Percentiles rank a stretch among this genome's conserved stretches.
phyloP scores from a whole-genome alignment of 139 green algal genomes.

The Cymbomonas tetramitiformis region DNA sequence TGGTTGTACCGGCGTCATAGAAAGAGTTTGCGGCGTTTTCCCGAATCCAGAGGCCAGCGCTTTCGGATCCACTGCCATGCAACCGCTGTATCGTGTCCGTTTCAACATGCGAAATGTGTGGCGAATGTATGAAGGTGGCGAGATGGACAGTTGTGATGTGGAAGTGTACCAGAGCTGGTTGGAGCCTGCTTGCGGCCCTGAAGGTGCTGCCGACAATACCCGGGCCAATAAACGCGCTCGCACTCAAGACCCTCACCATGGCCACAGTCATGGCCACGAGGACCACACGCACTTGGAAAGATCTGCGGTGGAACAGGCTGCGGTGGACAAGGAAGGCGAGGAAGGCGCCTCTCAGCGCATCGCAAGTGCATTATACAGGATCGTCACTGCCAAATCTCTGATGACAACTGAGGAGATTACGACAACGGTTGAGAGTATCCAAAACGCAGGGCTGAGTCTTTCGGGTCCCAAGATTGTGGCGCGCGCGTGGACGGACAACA shows the following conservation, averaged over 20 bases:
- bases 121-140: background rate
- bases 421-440: background rate
- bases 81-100: background rate
- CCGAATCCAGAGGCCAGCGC: no score
- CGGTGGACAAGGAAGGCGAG: background rate
- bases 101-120: background rate
- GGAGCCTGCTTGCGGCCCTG: background rate
- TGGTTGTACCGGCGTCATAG: no score
- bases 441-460: background rate
- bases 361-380: background rate
- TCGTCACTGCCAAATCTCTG: background rate
- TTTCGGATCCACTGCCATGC: no score
- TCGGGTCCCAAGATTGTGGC: background rate
- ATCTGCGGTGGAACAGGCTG: background rate
- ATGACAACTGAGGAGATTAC: background rate
- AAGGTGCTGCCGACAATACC: background rate
- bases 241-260: background rate
- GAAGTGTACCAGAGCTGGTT: background rate
- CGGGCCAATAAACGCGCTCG: background rate
- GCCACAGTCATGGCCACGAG: background rate
- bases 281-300: background rate
- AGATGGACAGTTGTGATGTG: background rate
- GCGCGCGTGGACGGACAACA: background rate
- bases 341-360: background rate
- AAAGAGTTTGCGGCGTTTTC: no score